phyloP scores from a whole-genome alignment of 2,329 filamentous ascomycete genomes.

The Endocalyx cinctus region DNA sequence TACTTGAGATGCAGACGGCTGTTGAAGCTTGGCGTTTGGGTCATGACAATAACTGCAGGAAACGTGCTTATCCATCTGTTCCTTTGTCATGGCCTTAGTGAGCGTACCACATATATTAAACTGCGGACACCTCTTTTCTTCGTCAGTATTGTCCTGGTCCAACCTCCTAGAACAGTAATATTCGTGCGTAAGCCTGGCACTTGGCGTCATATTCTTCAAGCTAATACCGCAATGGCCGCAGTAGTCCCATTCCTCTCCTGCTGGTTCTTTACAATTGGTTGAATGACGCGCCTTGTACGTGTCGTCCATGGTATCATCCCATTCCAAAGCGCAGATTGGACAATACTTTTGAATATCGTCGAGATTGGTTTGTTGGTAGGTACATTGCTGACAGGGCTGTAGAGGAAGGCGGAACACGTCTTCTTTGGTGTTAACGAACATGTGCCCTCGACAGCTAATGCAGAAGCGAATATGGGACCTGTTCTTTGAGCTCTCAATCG shows the following conservation, averaged over 20 bases:
- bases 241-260: slow-evolving; percentile 5
- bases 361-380: neutral
- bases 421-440: neutral
- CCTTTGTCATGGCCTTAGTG: slow-evolving; percentile 3
- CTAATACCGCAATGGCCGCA: slow-evolving; percentile 10
- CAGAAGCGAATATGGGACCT: slow-evolving; percentile 1
- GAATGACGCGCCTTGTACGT: slow-evolving; percentile 10
- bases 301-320: slow-evolving; percentile 6
- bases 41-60: no score
- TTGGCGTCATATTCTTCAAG: slow-evolving; percentile 2
- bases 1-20: no score
- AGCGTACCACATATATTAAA: slow-evolving; percentile 4
- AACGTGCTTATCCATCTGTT: no score
- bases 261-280: slow-evolving; percentile 2
- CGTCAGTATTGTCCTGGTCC: neutral
- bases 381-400: neutral
- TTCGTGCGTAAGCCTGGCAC: no score
- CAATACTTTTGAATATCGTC: slow-evolving; percentile 5
- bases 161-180: no score
- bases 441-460: slow-evolving; percentile 3
- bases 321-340: slow-evolving; percentile 8
- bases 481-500: neutral
- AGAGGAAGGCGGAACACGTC: slow-evolving; percentile 4
- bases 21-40: no score
- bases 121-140: slow-evolving; percentile 1